A percentile compares a stretch with the other conserved stretches of the same genome.
phyloP scores from a whole-genome alignment of 495 filamentous ascomycete genomes.

The Penicillium flavigenum region DNA sequence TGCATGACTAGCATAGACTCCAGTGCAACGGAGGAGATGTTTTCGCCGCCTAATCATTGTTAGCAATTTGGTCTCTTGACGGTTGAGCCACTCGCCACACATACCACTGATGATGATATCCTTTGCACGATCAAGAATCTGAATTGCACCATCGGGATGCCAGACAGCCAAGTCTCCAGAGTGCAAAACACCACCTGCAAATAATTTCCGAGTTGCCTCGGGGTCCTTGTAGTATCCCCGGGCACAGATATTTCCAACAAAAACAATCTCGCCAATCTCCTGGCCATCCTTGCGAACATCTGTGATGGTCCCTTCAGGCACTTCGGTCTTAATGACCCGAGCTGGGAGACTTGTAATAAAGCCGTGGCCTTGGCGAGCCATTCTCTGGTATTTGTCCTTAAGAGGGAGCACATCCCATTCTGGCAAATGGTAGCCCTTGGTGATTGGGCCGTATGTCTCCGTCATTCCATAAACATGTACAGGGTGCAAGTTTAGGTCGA shows the following conservation, averaged over 20 bases:
- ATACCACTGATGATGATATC: constrained; percentile 97
- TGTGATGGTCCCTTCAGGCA: constrained; percentile 61
- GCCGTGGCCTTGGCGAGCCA: constrained; percentile 94
- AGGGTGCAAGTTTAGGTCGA: constrained; percentile 77
- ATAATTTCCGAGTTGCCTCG: constrained; percentile 83
- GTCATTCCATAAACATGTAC: constrained; percentile 96
- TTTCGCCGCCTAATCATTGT: constrained; percentile 72
- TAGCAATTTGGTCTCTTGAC: constrained; percentile 11
- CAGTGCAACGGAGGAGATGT: constrained; percentile 90
- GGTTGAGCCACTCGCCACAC: constrained; percentile 18
- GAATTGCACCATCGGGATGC: constrained; percentile 83
- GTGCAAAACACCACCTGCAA: constrained; percentile 82
- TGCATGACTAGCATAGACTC: constrained; percentile 91
- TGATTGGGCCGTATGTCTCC: constrained; percentile 95
- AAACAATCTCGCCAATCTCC: constrained; percentile 93
- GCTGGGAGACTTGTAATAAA: constrained; percentile 81
- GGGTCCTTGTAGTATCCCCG: constrained; percentile 90
- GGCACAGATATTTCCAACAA: constrained; percentile 86
- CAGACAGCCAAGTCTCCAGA: constrained; percentile 91
- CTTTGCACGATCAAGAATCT: constrained; percentile 92
- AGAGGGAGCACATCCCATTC: constrained; percentile 69
- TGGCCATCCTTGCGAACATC: constrained; percentile 79
- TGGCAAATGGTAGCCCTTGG: constrained; percentile 84
- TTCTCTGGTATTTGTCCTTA: constrained; percentile 74
- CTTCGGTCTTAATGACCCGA: constrained; percentile 78